Evolutionary conservation across 805 yeast species (phyloP).

Genomic region (Lipomyces sp.): DNA sequence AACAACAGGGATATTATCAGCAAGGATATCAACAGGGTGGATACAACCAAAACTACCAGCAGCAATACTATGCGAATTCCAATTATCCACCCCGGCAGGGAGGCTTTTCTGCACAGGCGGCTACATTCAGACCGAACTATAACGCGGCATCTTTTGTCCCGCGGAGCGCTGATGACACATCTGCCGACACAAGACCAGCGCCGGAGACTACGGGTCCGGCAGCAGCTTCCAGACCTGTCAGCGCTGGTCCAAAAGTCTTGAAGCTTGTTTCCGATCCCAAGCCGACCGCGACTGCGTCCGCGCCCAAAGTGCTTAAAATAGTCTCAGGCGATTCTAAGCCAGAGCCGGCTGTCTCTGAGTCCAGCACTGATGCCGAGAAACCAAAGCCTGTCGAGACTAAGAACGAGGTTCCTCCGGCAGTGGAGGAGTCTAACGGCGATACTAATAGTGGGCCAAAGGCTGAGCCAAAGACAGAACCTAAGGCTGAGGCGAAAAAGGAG

Average conservation of each 20-base stretch:
- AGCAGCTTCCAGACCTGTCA: conserved; percentile 3
- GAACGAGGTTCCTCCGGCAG: not conserved
- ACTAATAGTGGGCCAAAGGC: conserved; percentile 16
- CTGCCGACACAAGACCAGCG: conserved; percentile 6
- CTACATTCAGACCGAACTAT: conserved; percentile 32
- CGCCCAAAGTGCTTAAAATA: conserved; percentile 8
- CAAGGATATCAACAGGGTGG: conserved; percentile 26
- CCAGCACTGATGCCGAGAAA: conserved; percentile 27
- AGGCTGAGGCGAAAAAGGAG: conserved; percentile 34
- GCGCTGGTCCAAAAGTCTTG: conserved; percentile 39
- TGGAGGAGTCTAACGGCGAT: conserved; percentile 1
- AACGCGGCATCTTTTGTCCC: conserved; percentile 25
- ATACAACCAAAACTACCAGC: conserved; percentile 27
- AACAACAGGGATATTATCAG: conserved; percentile 17
- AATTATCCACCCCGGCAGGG: conserved; percentile 27
- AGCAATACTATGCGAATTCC: conserved; percentile 36
- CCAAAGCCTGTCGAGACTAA: conserved; percentile 58
- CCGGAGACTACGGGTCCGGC: conserved; percentile 15
- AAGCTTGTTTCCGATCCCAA: conserved; percentile 38
- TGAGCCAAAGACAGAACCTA: conserved; percentile 33
- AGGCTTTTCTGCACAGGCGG: conserved; percentile 22
- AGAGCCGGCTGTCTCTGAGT: conserved; percentile 16
- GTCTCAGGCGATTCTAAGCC: conserved; percentile 29
- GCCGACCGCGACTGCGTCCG: conserved; percentile 23
- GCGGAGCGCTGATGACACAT: conserved; percentile 14